A percentile compares a stretch with the other conserved stretches of the same genome.
Conservation (phyloP, 1,284 basidiomycete genomes). For the Melampsora larici-populina region DNA sequence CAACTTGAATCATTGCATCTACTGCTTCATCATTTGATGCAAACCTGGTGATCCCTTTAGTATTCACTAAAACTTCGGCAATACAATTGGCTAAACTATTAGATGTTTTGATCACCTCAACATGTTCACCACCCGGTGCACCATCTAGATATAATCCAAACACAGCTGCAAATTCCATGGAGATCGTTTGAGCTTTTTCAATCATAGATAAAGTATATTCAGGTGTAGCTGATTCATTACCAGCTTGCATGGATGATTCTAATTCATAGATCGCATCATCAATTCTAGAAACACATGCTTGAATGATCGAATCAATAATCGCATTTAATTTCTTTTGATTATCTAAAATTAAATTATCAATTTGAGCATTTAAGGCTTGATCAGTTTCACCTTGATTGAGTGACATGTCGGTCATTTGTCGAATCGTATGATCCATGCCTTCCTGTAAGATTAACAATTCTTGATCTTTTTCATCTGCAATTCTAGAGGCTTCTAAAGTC, state of each 20-base stretch:
- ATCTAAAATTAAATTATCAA: constrained; percentile 94
- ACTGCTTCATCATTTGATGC: constrained; percentile 84
- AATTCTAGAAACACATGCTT: constrained; percentile 93
- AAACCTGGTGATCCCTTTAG: constrained; percentile 92
- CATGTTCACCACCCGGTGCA: constrained; percentile 86
- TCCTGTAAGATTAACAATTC: constrained; percentile 95
- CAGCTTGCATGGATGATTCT: constrained; percentile 87
- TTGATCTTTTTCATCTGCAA: constrained; percentile 92
- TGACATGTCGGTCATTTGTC: constrained; percentile 73
- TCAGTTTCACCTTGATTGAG: constrained; percentile 69
- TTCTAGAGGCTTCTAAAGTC: constrained; percentile 69
- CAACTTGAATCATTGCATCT: constrained; percentile 82
- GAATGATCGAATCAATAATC: constrained; percentile 97
- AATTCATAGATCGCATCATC: constrained; percentile 97
- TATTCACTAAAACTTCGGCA: constrained; percentile 83
- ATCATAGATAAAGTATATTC: constrained; percentile 98
- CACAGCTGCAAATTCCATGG: constrained; percentile 90
- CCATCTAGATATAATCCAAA: constrained; percentile 88
- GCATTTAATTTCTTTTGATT: constrained; percentile 96
- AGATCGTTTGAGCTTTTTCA: constrained; percentile 89
- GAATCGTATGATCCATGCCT: constrained; percentile 89
- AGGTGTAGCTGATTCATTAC: constrained; percentile 92
- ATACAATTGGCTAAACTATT: constrained; percentile 94
- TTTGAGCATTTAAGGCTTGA: constrained; percentile 87
- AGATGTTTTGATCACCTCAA: constrained; percentile 95